Evolutionary conservation across 495 filamentous ascomycete genomes (phyloP).

Genomic region (Aspergillus egyptiacus): DNA sequence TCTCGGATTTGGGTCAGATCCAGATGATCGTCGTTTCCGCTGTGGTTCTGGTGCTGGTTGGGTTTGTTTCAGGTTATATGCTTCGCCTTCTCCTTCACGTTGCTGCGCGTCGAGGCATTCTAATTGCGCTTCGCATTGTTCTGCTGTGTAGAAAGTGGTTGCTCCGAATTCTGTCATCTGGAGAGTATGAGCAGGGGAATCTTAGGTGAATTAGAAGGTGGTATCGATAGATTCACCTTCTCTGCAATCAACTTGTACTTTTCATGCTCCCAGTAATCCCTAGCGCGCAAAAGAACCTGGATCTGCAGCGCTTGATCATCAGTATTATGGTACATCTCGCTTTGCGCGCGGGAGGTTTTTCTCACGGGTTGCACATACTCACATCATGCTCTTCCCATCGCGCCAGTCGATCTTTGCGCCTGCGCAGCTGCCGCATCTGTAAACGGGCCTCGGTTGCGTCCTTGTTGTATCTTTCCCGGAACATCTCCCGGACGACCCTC

Average conservation of each 20-base stretch:
- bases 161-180: slow-evolving; percentile 39
- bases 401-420: slow-evolving; percentile 54
- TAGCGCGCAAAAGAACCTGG: slow-evolving; percentile 40
- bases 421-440: slow-evolving; percentile 66
- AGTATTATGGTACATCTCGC: not conserved
- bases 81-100: slow-evolving; percentile 10
- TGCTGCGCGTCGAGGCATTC: slow-evolving; percentile 23
- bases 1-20: slow-evolving; percentile 1
- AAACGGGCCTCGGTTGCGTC: slow-evolving; percentile 62
- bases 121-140: slow-evolving; percentile 36
- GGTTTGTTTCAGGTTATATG: slow-evolving; percentile 13
- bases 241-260: slow-evolving; percentile 46
- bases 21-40: slow-evolving; percentile 16
- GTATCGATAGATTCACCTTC: slow-evolving; percentile 34
- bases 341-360: not conserved
- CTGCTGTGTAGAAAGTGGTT: slow-evolving; percentile 27
- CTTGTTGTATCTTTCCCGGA: slow-evolving; percentile 56
- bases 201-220: not conserved
- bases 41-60: slow-evolving; percentile 26
- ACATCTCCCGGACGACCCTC: slow-evolving; percentile 62
- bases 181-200: not conserved
- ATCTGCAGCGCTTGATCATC: slow-evolving; percentile 29
- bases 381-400: slow-evolving; percentile 66
- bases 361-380: slow-evolving; percentile 37
- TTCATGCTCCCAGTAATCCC: slow-evolving; percentile 45